Evolutionary conservation across 73 alveolate genomes (phyloP).

Genomic region (Paramecium octaurelia): DNA sequence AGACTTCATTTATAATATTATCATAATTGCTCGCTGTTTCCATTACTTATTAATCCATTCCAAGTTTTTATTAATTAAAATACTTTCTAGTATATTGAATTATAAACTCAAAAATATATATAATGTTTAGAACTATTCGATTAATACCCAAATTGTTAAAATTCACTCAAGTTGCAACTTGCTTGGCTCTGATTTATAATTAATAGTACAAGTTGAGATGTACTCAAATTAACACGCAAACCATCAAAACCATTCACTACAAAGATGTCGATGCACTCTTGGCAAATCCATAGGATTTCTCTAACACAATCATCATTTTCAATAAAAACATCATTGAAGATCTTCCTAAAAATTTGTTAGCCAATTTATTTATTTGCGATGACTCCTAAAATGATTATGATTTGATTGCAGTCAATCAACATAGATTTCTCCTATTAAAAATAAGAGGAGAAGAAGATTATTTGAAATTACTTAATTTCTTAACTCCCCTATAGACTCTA

Average conservation of each 20-base stretch:
- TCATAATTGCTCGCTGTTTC: not conserved
- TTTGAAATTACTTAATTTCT: not conserved
- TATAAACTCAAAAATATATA: not conserved
- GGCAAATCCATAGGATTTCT: not conserved
- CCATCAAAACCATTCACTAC: not conserved
- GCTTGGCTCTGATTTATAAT: not conserved
- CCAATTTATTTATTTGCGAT: not conserved
- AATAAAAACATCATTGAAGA: not conserved
- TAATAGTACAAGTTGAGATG: not conserved
- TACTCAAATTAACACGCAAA: not conserved
- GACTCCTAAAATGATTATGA: not conserved
- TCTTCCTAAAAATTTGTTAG: not conserved
- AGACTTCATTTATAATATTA: not conserved
- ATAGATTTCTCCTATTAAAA: not conserved
- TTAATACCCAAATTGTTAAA: not conserved
- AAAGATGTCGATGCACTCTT: not conserved
- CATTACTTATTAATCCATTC: not conserved
- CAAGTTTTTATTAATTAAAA: not conserved
- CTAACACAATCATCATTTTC: not conserved
- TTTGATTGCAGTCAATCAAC: not conserved
- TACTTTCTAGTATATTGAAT: not conserved
- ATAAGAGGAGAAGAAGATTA: not conserved
- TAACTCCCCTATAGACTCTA: not conserved
- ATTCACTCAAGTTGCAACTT: not conserved
- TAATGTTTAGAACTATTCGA: not conserved